Evolutionary conservation across 2,329 filamentous ascomycete genomes (phyloP).

Genomic region (Cordyceps cateniannulata): DNA sequence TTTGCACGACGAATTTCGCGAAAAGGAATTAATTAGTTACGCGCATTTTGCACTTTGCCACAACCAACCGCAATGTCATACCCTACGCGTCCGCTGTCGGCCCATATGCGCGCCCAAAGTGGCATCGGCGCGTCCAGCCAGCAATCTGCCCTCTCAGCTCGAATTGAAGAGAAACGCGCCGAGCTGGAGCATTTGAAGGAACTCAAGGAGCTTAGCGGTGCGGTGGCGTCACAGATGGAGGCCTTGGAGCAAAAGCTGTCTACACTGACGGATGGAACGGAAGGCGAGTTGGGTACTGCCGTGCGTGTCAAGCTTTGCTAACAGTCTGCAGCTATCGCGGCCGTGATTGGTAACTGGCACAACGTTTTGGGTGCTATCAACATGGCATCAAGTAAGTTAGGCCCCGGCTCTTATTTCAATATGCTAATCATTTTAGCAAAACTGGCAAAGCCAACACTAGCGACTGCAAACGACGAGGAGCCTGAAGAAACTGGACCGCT

Average conservation of each 20-base stretch:
- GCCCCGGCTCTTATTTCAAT: background rate
- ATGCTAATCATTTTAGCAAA: conserved; percentile 46
- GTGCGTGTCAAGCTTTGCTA: conserved; percentile 17
- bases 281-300: conserved; percentile 45
- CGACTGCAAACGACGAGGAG: conserved; percentile 28
- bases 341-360: conserved; percentile 83
- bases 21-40: background rate
- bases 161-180: conserved; percentile 79
- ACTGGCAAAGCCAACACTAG: conserved; percentile 54
- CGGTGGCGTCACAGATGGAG: conserved; percentile 76
- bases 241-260: conserved; percentile 69
- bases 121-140: conserved; percentile 47
- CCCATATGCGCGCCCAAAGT: conserved; percentile 61
- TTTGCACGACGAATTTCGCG: background rate
- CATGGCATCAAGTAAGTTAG: conserved; percentile 70
- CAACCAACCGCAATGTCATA: conserved; percentile 43
- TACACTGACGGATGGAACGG: conserved; percentile 74
- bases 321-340: conserved; percentile 61
- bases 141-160: conserved; percentile 63
- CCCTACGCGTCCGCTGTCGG: conserved; percentile 51
- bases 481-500: conserved; percentile 39
- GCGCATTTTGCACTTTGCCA: background rate
- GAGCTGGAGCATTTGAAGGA: conserved; percentile 75
- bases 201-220: conserved; percentile 70
- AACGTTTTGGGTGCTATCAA: conserved; percentile 78